Base-by-base conservation (phyloP, 2,329 filamentous ascomycete genomes). In the Fusarium sp. region DNA sequence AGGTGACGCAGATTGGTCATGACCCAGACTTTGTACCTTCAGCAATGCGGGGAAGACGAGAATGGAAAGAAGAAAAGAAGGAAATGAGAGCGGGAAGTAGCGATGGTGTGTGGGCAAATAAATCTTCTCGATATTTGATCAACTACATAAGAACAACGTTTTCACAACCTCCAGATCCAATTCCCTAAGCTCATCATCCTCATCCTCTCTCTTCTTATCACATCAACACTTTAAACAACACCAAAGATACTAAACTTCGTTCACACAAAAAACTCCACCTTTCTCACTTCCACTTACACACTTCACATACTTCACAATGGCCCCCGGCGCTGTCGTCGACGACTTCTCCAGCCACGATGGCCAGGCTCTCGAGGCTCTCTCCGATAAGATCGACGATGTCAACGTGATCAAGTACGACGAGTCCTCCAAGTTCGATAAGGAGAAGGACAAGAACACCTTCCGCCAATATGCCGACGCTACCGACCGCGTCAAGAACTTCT, bases 401-500 rank as follows among this genome's bases (percentile, higher is more conserved):
- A 88, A 88, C 76, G 79, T 82, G 50, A 79, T 86, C 69, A 86
- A 86, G 74, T 84, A 81, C 76, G 80, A 83, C 73, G 69, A 75
- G 9, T 70, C 84, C 64, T 91, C 91, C 62, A 83, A 90, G 70
- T 93, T 94, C 77, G 91, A 94, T 78, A 80, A 86, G 48, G 82
- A 88, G 48, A 95, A 95, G 79, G 91, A 95, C 84, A 94, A 94
- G 84, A 86, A 88, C 23, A 84, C 90, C 70, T 95, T 95, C 82
- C 87, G 94, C 34, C 90, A 96, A 78, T 97, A 95, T 81, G 90
- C 93, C 74, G 89, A 90, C 18, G 93, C 93, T 43, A 93, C 91
- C 81, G 91, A 93, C 81, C 88, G 92, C 52, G 93, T 97, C 79
- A 94, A 94, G 84, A 88, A 86, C 83, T 97, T 97, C 82, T 97